phyloP scores from a whole-genome alignment of 116 monocot genomes.

The Phalaenopsis hybrid region DNA sequence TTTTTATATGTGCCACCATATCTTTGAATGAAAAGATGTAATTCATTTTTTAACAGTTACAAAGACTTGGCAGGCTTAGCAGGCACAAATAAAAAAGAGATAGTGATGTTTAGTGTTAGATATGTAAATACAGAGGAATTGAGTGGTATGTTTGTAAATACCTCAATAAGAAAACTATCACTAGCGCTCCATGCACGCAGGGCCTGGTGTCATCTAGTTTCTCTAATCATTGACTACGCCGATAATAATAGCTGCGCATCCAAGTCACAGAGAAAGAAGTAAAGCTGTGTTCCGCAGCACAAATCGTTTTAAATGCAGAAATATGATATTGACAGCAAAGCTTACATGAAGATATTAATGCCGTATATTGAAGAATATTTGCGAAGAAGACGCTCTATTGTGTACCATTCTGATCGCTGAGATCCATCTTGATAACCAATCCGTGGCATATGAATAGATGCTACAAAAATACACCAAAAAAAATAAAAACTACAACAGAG shows the following conservation, averaged over 20 bases:
- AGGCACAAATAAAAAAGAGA: too few relatives aligned
- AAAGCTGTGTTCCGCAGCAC: background rate
- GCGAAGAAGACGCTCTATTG: constrained; percentile 75
- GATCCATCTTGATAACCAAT: constrained; percentile 84
- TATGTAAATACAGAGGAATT: too few relatives aligned
- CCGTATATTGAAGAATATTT: constrained; percentile 72
- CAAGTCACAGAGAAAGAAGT: background rate
- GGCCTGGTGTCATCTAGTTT: too few relatives aligned
- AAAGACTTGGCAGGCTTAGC: too few relatives aligned
- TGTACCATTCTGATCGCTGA: constrained; percentile 76
- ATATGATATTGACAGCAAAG: background rate
- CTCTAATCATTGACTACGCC: background rate
- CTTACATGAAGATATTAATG: constrained; percentile 78
- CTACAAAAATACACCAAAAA: constrained; percentile 18
- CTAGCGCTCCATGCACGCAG: too few relatives aligned
- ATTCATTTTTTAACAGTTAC: too few relatives aligned
- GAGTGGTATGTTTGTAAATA: too few relatives aligned
- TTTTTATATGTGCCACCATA: too few relatives aligned
- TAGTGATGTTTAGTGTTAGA: too few relatives aligned
- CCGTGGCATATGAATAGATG: constrained; percentile 87
- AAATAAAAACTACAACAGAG: too few relatives aligned
- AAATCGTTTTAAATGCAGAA: background rate
- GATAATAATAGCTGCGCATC: constrained; percentile 5
- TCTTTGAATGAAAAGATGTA: too few relatives aligned
- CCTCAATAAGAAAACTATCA: too few relatives aligned